Percentiles rank a stretch among this genome's conserved stretches.
Evolutionary conservation across 805 yeast genomes (phyloP).

Genomic region (Teunomyces cretensis): DNA sequence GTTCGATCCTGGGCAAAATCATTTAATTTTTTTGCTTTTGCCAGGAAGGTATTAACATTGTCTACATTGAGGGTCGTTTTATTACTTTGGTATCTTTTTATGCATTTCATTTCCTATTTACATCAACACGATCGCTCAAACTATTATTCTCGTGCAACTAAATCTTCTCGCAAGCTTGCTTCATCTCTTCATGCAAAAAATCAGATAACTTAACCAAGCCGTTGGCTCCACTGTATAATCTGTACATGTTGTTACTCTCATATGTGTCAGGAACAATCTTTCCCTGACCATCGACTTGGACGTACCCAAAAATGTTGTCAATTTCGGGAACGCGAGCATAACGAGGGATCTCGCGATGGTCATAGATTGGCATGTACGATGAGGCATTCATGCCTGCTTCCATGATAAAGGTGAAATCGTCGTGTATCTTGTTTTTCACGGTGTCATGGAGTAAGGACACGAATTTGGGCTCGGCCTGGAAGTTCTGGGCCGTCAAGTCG

Average conservation of each 20-base stretch:
- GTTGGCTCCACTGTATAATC: conserved; percentile 43
- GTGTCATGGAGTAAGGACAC: conserved; percentile 25
- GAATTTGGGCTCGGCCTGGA: conserved; percentile 27
- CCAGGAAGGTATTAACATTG: too few relatives aligned
- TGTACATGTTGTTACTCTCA: conserved; percentile 59
- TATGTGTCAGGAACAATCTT: conserved; percentile 55
- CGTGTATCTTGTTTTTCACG: conserved; percentile 21
- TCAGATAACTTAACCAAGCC: conserved; percentile 58
- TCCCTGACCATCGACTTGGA: conserved; percentile 55
- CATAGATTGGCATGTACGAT: conserved; percentile 68
- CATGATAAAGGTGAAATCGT: conserved; percentile 54
- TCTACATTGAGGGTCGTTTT: too few relatives aligned
- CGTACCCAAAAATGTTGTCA: conserved; percentile 70
- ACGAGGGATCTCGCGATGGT: conserved; percentile 62
- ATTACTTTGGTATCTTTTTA: too few relatives aligned
- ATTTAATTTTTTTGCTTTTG: conserved; percentile 24
- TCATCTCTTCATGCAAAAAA: conserved; percentile 41
- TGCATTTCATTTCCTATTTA: background rate
- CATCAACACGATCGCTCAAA: background rate
- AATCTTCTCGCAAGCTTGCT: conserved; percentile 5
- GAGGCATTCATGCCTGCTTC: conserved; percentile 56
- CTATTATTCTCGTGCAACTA: too few relatives aligned
- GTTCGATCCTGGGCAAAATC: conserved; percentile 99
- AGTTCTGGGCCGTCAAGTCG: conserved; percentile 21
- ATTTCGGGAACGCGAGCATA: conserved; percentile 68